Evolutionary conservation across 257 asterid species (phyloP), one percentile per base, ranked within the genome.

Genomic region (Fraxinus quadrangulata): DNA sequence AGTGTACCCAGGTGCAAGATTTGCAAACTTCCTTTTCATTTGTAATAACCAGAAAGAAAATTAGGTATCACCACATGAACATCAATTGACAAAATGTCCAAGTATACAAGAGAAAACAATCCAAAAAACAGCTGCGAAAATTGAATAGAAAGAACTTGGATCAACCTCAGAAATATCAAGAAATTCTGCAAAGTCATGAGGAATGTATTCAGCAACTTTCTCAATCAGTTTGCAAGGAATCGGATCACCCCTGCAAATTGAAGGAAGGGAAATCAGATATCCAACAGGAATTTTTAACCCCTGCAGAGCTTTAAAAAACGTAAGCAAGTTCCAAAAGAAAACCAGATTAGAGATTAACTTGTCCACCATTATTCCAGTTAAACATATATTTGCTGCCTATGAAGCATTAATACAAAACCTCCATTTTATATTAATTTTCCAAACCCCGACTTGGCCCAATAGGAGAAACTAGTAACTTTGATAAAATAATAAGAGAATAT

Each of bases 1-100:
- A 87, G 91, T 95, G 99, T 86, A 93, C 88, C 99, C 98, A 95
- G 86, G 97, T 87, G 84, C 81, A 89, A 40, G 89, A 81, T 80
- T 82, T 81, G 77, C 56, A 39, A 74, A 70, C 76, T 73, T 89
- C 91, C 72, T 73, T 59, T 75, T 85, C 90, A 47, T 83, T 86
- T 97, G 91, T 73, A 85, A 85, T 21, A 21, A 73, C 47, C 65
- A 79, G 2, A 49, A 79, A 37, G 24, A 74, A 79, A 75, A 77
- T 28, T 19, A 82, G 61, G 66, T 45, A 75, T 42, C 31, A 67
- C 37, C 76, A 78, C 77, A 66, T 28, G 56, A 26, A 49, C 67
- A 80, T 72, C 28, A 30, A 80, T 28, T 61, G 16, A 63, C 19
- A 67, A 10, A 54, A 47, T 5, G 77, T 70, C 63, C 5, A 82